Conservation (phyloP, 2,329 filamentous ascomycete species). For the Eutypella sp. region DNA sequence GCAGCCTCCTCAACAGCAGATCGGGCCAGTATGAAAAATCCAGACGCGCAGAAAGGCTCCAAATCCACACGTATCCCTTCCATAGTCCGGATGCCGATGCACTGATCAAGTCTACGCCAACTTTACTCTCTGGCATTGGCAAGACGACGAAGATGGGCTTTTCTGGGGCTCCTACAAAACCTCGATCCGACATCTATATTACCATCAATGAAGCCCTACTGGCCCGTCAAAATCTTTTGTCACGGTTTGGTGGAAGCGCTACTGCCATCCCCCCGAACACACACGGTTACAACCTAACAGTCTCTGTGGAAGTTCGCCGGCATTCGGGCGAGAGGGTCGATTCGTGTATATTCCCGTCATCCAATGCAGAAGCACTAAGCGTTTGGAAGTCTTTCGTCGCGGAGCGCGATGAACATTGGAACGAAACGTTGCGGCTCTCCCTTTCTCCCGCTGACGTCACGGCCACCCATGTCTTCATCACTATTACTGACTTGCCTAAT, state of each 20-base stretch:
- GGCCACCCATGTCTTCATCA: slow-evolving; percentile 82
- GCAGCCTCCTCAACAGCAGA: slow-evolving; percentile 66
- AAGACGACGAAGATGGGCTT: slow-evolving; percentile 90
- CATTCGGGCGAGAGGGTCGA: slow-evolving; percentile 76
- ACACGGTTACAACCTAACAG: slow-evolving; percentile 70
- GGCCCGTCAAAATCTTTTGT: slow-evolving; percentile 67
- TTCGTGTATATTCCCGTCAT: slow-evolving; percentile 80
- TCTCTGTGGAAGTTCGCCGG: slow-evolving; percentile 84
- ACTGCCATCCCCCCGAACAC: slow-evolving; percentile 60
- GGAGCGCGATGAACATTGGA: slow-evolving; percentile 78
- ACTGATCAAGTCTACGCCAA: slow-evolving; percentile 82
- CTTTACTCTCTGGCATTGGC: slow-evolving; percentile 72
- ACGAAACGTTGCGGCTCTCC: slow-evolving; percentile 77
- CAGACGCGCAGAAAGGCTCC: slow-evolving; percentile 67
- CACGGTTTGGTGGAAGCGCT: slow-evolving; percentile 66
- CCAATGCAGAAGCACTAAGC: slow-evolving; percentile 72
- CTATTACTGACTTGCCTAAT: slow-evolving; percentile 77
- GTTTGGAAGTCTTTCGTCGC: slow-evolving; percentile 84
- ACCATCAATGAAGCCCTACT: slow-evolving; percentile 78
- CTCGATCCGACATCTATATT: slow-evolving; percentile 91
- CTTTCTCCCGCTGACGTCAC: slow-evolving; percentile 76
- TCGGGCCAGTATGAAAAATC: slow-evolving; percentile 73
- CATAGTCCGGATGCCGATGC: slow-evolving; percentile 70
- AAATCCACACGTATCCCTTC: slow-evolving; percentile 76
- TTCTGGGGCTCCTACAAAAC: slow-evolving; percentile 81